phyloP scores from a whole-genome alignment of 805 yeast genomes.

The Candida qinlingensis region DNA sequence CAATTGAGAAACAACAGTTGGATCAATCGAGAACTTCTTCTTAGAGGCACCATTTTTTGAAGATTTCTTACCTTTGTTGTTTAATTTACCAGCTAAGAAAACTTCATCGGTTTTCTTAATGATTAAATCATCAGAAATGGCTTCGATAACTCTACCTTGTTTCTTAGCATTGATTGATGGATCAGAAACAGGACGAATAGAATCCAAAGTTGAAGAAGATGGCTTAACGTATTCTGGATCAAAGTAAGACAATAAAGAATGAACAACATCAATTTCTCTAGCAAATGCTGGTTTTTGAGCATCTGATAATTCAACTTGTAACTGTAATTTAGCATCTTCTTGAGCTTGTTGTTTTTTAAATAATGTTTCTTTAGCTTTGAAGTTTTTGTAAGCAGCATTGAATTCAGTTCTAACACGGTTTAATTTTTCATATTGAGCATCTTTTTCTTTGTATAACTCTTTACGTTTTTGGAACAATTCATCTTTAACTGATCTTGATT shows the following conservation, averaged over 20 bases:
- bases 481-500: conserved; percentile 47
- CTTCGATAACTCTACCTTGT: conserved; percentile 43
- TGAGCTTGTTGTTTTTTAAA: conserved; percentile 58
- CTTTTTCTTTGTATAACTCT: conserved; percentile 61
- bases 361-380: conserved; percentile 62
- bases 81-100: conserved; percentile 48
- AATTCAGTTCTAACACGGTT: conserved; percentile 67
- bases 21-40: conserved; percentile 67
- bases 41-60: conserved; percentile 26
- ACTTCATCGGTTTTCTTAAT: conserved; percentile 58
- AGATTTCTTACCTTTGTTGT: conserved; percentile 51
- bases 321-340: conserved; percentile 49
- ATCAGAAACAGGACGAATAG: conserved; percentile 16
- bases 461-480: conserved; percentile 59
- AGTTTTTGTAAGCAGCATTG: conserved; percentile 68
- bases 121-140: conserved; percentile 54
- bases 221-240: conserved; percentile 75
- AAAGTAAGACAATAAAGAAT: conserved; percentile 63
- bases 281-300: conserved; percentile 83
- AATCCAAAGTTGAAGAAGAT: conserved; percentile 17
- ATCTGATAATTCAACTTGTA: conserved; percentile 64
- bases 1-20: conserved; percentile 71
- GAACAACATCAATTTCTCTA: conserved; percentile 70
- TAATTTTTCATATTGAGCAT: conserved; percentile 60
- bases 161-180: conserved; percentile 22